phyloP scores from a whole-genome alignment of 495 filamentous ascomycete species.

The Neurospora sp. region DNA sequence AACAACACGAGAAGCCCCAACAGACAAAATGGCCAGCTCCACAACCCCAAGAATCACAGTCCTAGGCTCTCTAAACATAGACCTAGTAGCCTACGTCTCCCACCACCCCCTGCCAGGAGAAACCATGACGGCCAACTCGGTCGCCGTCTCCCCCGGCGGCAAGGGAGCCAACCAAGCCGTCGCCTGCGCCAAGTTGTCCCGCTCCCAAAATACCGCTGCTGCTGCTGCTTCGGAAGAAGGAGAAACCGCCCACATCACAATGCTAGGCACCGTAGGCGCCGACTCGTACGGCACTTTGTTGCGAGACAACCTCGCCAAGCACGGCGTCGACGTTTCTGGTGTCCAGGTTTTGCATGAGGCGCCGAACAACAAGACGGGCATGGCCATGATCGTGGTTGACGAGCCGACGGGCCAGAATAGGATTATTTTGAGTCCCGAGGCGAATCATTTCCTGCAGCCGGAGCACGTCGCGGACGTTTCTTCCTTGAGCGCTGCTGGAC shows the following conservation, averaged over 20 bases:
- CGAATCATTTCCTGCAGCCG: conserved; percentile 48
- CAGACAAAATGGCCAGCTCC: conserved; percentile 12
- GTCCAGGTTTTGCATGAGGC: conserved; percentile 31
- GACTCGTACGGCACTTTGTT: conserved; percentile 52
- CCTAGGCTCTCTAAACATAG: conserved; percentile 87
- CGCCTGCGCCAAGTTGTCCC: conserved; percentile 48
- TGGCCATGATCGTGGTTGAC: conserved; percentile 78
- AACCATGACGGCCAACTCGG: conserved; percentile 71
- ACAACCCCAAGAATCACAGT: conserved; percentile 49
- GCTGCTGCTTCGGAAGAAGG: no score
- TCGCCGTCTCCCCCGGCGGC: conserved; percentile 72
- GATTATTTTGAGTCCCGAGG: conserved; percentile 71
- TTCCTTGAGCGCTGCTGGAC: conserved; percentile 14
- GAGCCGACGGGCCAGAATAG: conserved; percentile 71
- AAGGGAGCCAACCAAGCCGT: conserved; percentile 97
- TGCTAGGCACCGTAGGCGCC: conserved; percentile 75
- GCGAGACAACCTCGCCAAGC: conserved; percentile 36
- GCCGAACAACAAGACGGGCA: conserved; percentile 50
- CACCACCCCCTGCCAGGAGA: conserved; percentile 78
- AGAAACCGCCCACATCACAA: conserved; percentile 48
- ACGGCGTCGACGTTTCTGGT: conserved; percentile 53
- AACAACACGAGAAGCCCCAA: background rate
- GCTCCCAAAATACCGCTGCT: conserved; percentile 1
- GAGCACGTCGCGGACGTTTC: conserved; percentile 2
- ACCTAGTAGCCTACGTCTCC: conserved; percentile 77